These are phyloP conservation scores for Phytophthora podocarpi DNA, from an alignment of 352 stramenopile species.

Conservation along the genomic window DNA sequence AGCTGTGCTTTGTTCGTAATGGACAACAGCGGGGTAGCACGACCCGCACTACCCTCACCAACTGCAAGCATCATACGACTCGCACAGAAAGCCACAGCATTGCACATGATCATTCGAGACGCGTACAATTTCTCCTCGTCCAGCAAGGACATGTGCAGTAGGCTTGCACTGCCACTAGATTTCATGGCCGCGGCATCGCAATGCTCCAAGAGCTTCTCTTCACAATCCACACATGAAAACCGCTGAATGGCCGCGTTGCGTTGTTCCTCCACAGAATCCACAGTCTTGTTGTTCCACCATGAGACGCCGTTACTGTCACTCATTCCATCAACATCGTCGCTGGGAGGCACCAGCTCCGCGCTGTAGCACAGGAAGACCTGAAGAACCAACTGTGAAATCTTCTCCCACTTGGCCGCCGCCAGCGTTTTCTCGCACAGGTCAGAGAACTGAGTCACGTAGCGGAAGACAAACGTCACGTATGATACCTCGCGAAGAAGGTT, in stretches of 20 bases:
- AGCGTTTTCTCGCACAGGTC: constrained; percentile 73
- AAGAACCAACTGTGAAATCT: constrained; percentile 73
- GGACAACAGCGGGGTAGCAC: constrained; percentile 53
- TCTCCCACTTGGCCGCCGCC: constrained; percentile 69
- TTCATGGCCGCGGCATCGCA: constrained; percentile 33
- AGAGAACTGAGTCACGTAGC: constrained; percentile 77
- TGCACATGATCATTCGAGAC: constrained; percentile 83
- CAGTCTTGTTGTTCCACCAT: constrained; percentile 58
- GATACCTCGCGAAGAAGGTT: constrained; percentile 70
- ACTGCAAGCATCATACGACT: constrained; percentile 74
- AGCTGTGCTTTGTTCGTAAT: constrained; percentile 43
- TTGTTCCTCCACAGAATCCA: constrained; percentile 52
- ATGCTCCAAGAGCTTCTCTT: constrained; percentile 53
- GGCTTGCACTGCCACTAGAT: constrained; percentile 33
- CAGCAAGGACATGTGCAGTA: constrained; percentile 71
- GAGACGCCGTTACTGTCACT: constrained; percentile 27
- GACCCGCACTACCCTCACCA: constrained; percentile 37
- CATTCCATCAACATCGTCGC: constrained; percentile 37
- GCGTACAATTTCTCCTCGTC: constrained; percentile 84
- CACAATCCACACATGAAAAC: constrained; percentile 43
- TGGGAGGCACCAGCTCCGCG: constrained; percentile 52
- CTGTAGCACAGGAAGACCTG: constrained; percentile 73
- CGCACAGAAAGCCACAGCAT: constrained; percentile 72
- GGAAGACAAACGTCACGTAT: constrained; percentile 82
- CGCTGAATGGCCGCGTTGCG: constrained; percentile 49